Conservation (phyloP, 768 basidiomycete genomes). For the Lentinula detonsa region DNA sequence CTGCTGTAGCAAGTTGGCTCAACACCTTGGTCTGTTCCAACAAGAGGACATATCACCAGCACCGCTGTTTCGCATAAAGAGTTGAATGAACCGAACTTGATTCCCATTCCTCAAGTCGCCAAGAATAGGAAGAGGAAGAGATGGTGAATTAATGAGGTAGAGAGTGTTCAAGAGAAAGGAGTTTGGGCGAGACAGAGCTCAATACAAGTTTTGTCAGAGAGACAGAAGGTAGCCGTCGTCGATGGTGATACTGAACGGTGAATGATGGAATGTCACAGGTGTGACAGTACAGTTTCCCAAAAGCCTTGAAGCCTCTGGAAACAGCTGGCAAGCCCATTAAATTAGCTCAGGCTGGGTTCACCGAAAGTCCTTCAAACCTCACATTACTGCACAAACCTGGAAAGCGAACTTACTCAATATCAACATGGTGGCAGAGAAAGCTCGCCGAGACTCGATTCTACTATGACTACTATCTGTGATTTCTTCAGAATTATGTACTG, state of each 20-base stretch:
- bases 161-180: not conserved
- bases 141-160: not conserved
- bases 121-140: too few species aligned
- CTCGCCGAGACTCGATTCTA: too few species aligned
- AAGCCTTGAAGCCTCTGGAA: too few species aligned
- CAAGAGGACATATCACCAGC: constrained; percentile 88
- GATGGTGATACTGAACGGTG: not conserved
- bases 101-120: constrained; percentile 38
- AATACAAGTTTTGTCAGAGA: not conserved
- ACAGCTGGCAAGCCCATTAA: too few species aligned
- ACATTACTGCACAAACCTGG: too few species aligned
- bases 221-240: not conserved
- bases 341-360: too few species aligned
- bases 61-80: constrained; percentile 84
- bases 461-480: too few species aligned
- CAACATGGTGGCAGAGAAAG: too few species aligned
- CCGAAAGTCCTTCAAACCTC: too few species aligned
- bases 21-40: constrained; percentile 82
- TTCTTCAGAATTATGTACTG: too few species aligned
- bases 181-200: not conserved
- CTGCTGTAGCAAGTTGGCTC: constrained; percentile 95
- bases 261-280: not conserved
- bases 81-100: constrained; percentile 92
- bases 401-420: too few species aligned
- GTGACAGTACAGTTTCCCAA: not conserved